These are phyloP conservation scores for Salix dunnii DNA, from an alignment of 345 rosid species.

Conservation along the genomic window DNA sequence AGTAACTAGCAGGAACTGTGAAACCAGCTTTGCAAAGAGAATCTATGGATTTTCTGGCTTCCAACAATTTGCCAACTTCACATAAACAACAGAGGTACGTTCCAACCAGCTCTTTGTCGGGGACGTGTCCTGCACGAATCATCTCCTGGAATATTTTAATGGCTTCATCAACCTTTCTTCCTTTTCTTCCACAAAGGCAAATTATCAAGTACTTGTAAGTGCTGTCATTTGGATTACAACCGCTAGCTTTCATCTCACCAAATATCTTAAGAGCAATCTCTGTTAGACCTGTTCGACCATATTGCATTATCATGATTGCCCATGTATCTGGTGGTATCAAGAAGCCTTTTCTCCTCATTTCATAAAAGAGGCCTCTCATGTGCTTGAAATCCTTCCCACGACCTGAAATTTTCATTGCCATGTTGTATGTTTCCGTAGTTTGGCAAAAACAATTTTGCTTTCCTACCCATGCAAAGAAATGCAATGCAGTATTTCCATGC, in stretches of 20 bases:
- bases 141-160: conserved; percentile 57
- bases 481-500: conserved; percentile 55
- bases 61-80: conserved; percentile 44
- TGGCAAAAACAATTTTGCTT: conserved; percentile 58
- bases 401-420: conserved; percentile 81
- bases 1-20: conserved; percentile 43
- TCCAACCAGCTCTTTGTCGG: conserved; percentile 62
- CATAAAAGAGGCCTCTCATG: conserved; percentile 74
- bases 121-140: conserved; percentile 47
- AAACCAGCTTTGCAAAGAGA: conserved; percentile 55
- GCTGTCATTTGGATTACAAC: conserved; percentile 44
- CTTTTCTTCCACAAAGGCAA: conserved; percentile 68
- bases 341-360: conserved; percentile 70
- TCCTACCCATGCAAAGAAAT: conserved; percentile 73
- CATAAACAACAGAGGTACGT: conserved; percentile 63
- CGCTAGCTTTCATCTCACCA: conserved; percentile 60
- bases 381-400: conserved; percentile 71
- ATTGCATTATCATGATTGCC: conserved; percentile 85
- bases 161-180: conserved; percentile 63
- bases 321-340: conserved; percentile 63
- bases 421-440: conserved; percentile 73
- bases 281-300: conserved; percentile 78
- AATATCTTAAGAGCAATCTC: conserved; percentile 62
- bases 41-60: conserved; percentile 50
- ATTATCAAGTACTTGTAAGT: conserved; percentile 68